Evolutionary conservation across 2,329 filamentous ascomycete genomes (phyloP), one percentile per base, ranked within the genome.

Genomic region (Bipolaris cookei): DNA sequence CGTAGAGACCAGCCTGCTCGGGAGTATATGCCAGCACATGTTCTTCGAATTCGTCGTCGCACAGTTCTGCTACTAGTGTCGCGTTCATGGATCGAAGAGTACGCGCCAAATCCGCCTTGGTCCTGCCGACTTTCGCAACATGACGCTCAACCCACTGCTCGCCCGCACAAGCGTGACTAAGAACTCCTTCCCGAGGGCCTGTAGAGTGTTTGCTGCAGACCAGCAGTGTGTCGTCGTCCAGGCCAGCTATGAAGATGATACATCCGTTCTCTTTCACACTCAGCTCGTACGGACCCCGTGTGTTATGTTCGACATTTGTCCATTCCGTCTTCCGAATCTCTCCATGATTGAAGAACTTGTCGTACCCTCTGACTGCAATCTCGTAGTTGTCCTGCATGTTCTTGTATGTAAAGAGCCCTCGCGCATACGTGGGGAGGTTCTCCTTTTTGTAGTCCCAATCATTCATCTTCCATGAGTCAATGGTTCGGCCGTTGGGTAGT

Each of bases 151-250:
- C 83, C 83, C 91, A 94, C 56, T 79, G 79, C 80, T 97, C 93
- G 43, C 94, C 95, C 3, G 88, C 92, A 56, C 84, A 83, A 3
- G 95, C 91, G 80, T 99, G 95, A 77, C 91, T 97, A 55, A 90
- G 64, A 28, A 87, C 83, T 71, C 96, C 91, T 20, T 77, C 78
- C n/a, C 94, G 86, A 21, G 86, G 81, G 6, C 95, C 95, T 0
- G 93, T 98, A 0, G 95, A 98, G 76, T 99, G 95, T 74, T 99
- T 99, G 83, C 94, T 98, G 84, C 94, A 98, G n/a, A 99, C 93
- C 6, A 99, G 82, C 8, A 99, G 81, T 1, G 91, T 92, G 34
- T 87, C 93, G 69, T 97, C 93, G 69, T 96, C 91, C 20, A 99
- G 82, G 13, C 93, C 95, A 14, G 92, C 89, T 42, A 99, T 88